phyloP scores from a whole-genome alignment of 306 rosid genomes.

The Luffa aegyptiaca region DNA sequence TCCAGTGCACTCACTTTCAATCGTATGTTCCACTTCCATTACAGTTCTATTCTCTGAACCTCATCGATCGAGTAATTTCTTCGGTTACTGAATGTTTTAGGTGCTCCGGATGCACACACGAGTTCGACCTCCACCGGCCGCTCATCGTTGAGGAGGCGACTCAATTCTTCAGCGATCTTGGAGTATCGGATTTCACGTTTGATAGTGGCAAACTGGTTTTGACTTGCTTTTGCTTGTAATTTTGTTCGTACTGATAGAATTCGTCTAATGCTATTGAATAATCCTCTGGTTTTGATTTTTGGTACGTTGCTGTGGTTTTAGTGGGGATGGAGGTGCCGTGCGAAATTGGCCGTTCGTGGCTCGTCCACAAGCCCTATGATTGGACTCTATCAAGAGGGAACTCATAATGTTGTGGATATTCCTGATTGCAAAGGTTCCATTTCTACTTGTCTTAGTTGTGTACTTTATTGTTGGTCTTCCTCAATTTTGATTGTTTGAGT shows the following conservation, averaged over 20 bases:
- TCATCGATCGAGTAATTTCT: background rate
- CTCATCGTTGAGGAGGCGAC: constrained; percentile 59
- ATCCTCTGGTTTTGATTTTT: background rate
- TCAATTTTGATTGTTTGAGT: background rate
- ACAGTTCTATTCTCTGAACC: background rate
- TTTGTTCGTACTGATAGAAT: background rate
- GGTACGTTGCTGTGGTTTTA: background rate
- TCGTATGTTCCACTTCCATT: constrained; percentile 34
- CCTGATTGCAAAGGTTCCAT: constrained; percentile 69
- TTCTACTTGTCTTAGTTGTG: background rate
- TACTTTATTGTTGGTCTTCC: background rate
- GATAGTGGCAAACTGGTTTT: constrained; percentile 65
- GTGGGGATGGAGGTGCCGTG: constrained; percentile 99
- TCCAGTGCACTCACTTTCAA: constrained; percentile 77
- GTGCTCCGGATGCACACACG: constrained; percentile 91
- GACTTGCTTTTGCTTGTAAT: background rate
- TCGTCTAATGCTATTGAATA: background rate
- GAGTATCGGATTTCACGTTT: constrained; percentile 68
- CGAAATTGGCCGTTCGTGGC: constrained; percentile 88
- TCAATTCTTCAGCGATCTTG: constrained; percentile 50
- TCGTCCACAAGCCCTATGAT: constrained; percentile 48
- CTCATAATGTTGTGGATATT: constrained; percentile 79
- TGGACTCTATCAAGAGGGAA: constrained; percentile 86
- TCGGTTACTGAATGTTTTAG: constrained; percentile 21
- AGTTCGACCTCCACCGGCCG: constrained; percentile 80